Conservation (phyloP, 2,329 filamentous ascomycete species). For the Hymenoscyphus repandus region DNA sequence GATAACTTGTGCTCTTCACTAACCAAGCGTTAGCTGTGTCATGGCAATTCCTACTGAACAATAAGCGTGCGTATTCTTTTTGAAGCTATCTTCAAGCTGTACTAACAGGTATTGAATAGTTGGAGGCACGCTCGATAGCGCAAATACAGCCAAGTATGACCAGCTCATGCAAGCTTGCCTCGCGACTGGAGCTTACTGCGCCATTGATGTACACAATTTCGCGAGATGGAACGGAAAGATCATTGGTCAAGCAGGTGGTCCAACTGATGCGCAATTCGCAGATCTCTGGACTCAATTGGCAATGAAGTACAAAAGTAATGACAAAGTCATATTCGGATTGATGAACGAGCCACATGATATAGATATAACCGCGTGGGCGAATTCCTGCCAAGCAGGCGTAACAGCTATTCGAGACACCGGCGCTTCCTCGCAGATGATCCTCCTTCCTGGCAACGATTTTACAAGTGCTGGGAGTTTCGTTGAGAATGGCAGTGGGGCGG, state of each 20-base stretch:
- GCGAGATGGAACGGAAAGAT: slow-evolving; percentile 57
- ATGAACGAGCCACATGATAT: slow-evolving; percentile 54
- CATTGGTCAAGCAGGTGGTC: slow-evolving; percentile 56
- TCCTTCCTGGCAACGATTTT: slow-evolving; percentile 59
- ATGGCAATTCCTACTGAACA: slow-evolving; percentile 55
- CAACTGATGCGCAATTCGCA: slow-evolving; percentile 52
- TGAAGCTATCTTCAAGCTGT: not conserved
- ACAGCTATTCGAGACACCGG: slow-evolving; percentile 59
- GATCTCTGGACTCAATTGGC: slow-evolving; percentile 55
- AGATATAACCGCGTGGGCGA: slow-evolving; percentile 48
- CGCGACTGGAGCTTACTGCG: slow-evolving; percentile 49
- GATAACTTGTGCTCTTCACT: slow-evolving; percentile 51
- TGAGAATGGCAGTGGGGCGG: slow-evolving; percentile 43
- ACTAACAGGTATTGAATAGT: slow-evolving; percentile 19
- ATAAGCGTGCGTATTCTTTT: slow-evolving; percentile 22
- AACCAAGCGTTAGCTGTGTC: slow-evolving; percentile 34
- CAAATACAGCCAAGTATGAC: slow-evolving; percentile 48
- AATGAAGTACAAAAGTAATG: slow-evolving; percentile 45
- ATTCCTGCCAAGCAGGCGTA: slow-evolving; percentile 55
- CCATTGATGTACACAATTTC: slow-evolving; percentile 54
- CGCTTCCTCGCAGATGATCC: slow-evolving; percentile 55
- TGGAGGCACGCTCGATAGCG: slow-evolving; percentile 43
- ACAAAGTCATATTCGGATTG: slow-evolving; percentile 55
- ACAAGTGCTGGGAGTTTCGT: slow-evolving; percentile 46
- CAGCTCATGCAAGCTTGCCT: slow-evolving; percentile 52